phyloP scores from a whole-genome alignment of 768 basidiomycete genomes.

The Calvatia gigantea region DNA sequence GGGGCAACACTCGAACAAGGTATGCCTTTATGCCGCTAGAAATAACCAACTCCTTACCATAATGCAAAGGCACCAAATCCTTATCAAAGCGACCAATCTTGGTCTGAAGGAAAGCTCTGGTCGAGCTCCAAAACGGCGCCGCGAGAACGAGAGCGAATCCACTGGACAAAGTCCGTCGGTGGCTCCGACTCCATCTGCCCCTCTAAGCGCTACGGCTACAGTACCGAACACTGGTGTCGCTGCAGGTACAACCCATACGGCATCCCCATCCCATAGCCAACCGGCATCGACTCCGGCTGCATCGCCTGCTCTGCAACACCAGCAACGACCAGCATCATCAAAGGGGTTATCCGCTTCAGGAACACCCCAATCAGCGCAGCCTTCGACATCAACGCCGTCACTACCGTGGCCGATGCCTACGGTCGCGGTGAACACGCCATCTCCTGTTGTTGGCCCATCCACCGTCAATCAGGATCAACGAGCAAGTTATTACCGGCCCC shows the following conservation, averaged over 20 bases:
- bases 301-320: constrained; percentile 49
- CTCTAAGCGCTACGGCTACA: constrained; percentile 23
- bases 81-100: constrained; percentile 76
- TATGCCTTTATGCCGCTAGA: constrained; percentile 22
- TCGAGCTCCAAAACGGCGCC: constrained; percentile 54
- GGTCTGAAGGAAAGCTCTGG: constrained; percentile 74
- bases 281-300: constrained; percentile 43
- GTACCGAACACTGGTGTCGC: constrained; percentile 16
- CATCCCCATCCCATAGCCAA: constrained; percentile 36
- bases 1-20: constrained; percentile 75
- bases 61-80: constrained; percentile 66
- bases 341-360: constrained; percentile 20
- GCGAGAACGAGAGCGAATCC: constrained; percentile 26
- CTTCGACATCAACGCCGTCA: constrained; percentile 23
- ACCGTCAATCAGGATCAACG: constrained; percentile 37
- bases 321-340: constrained; percentile 36
- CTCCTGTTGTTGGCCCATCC: constrained; percentile 48
- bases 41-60: not conserved
- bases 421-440: constrained; percentile 55
- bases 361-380: constrained; percentile 7
- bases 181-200: constrained; percentile 25
- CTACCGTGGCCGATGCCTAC: constrained; percentile 75
- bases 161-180: constrained; percentile 26
- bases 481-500: constrained; percentile 54
- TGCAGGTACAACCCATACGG: constrained; percentile 25